Evolutionary conservation across 306 rosid species (phyloP), one percentile per base, ranked within the genome.

Genomic region (Crotalaria pallida): DNA sequence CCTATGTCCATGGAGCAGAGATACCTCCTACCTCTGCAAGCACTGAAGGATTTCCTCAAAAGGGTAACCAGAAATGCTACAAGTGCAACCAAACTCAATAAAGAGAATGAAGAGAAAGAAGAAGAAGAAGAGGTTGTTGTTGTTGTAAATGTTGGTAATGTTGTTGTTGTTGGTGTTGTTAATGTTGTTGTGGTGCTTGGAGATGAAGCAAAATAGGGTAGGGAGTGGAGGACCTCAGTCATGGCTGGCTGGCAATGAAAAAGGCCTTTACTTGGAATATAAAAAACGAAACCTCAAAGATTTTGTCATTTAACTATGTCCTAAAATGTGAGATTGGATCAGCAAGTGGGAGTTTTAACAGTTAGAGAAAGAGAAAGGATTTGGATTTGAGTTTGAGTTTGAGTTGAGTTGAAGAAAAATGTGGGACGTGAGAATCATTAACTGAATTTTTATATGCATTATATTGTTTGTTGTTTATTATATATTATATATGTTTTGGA

Each of bases 181-280:
- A 69, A 11, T 9, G 48, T 44, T 53, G 68, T 19, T 55, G 66
- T 10, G 21, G 33, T 70, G 50, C 83, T 77, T 72, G 80, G 56
- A 15, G 89, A 58, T 0, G 85, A 76, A 57, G 88, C 67, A 23
- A 86, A 83, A 80, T 81, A 87, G 63, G 84, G 72, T 40, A 90
- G 75, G 38, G 86, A 82, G 68, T 59, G 91, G 65, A 93, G 88
- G 79, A 90, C 85, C 77, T 86, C 85, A 31, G 90, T 93, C 97
- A 90, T 92, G 84, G 89, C 81, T 84, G 89, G 87, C 87, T 84
- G 89, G 87, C 87, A 82, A 80, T 73, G 90, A 71, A 77, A 83
- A 75, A 47, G 79, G 76, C 62, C 78, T 63, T 77, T 79, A 44
- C 82, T 80, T 76, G 74, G 71, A 78, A 69, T 65, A 78, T 55